A percentile compares a stretch with the other conserved stretches of the same genome.
phyloP scores from a whole-genome alignment of 169 alveolate species.

The Amoebophrya sp. region DNA sequence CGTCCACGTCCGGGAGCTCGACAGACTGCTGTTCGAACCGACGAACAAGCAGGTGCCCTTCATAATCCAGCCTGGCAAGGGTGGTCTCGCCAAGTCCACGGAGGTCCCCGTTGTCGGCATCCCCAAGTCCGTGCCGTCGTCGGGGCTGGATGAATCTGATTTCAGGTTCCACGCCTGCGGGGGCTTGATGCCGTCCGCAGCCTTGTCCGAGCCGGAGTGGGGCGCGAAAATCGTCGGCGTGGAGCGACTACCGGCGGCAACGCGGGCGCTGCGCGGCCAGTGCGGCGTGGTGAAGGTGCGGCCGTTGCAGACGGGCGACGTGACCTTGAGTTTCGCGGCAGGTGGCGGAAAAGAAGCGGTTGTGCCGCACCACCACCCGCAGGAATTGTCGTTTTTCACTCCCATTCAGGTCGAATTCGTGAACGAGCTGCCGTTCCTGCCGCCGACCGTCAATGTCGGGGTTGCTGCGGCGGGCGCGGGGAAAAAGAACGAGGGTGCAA shows the following conservation, averaged over 20 bases:
- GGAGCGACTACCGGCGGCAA: too few relatives aligned
- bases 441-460: too few relatives aligned
- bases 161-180: not conserved
- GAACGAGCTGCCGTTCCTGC: not conserved
- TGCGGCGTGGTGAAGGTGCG: not conserved
- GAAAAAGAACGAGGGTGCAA: too few relatives aligned
- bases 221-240: not conserved
- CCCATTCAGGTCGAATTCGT: not conserved
- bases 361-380: not conserved
- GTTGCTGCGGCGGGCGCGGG: too few relatives aligned
- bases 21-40: not conserved
- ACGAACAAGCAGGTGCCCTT: not conserved
- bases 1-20: not conserved
- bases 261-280: too few relatives aligned
- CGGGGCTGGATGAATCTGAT: not conserved
- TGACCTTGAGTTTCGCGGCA: not conserved
- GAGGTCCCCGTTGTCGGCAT: not conserved
- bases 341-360: too few relatives aligned
- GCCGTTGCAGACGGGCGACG: not conserved
- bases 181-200: not conserved
- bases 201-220: not conserved
- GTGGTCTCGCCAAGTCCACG: not conserved
- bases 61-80: not conserved
- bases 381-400: not conserved
- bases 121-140: not conserved